Conservation (phyloP, 768 basidiomycete genomes). For the Thelephora ganbajun region DNA sequence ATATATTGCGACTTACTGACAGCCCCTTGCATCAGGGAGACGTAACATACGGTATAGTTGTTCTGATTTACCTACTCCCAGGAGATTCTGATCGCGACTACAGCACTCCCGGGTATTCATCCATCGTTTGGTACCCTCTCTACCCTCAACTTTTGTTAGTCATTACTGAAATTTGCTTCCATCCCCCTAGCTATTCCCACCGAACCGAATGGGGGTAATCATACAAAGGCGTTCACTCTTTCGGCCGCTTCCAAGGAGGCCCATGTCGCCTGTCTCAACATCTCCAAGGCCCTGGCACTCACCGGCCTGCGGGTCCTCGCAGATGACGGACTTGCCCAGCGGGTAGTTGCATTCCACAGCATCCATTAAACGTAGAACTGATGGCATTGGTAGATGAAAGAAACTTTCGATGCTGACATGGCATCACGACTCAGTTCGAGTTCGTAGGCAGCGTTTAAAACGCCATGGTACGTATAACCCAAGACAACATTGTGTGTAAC, state of each 20-base stretch:
- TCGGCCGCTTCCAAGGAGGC: slow-evolving; percentile 46
- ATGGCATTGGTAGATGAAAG: no score
- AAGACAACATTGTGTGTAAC: no score
- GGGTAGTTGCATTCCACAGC: slow-evolving; percentile 26
- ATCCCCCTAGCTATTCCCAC: slow-evolving; percentile 56
- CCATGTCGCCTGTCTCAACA: slow-evolving; percentile 51
- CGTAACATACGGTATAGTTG: slow-evolving; percentile 48
- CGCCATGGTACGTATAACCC: no score
- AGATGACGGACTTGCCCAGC: slow-evolving; percentile 48
- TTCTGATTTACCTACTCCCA: neutral
- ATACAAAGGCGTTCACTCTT: slow-evolving; percentile 54
- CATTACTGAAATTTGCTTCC: neutral
- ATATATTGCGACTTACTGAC: neutral
- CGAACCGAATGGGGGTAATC: slow-evolving; percentile 57
- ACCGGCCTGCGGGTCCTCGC: slow-evolving; percentile 54
- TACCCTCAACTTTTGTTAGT: neutral
- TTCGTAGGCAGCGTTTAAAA: no score
- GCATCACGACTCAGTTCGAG: no score
- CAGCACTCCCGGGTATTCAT: slow-evolving; percentile 54
- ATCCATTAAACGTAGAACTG: no score
- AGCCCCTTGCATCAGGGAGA: slow-evolving; percentile 36
- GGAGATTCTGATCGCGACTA: neutral
- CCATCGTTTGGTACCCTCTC: slow-evolving; percentile 45
- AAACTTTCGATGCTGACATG: no score
- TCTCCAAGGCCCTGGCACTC: slow-evolving; percentile 59